Base-by-base conservation (phyloP, 2,329 filamentous ascomycete species). In the Sarocladiaceae sp. region DNA sequence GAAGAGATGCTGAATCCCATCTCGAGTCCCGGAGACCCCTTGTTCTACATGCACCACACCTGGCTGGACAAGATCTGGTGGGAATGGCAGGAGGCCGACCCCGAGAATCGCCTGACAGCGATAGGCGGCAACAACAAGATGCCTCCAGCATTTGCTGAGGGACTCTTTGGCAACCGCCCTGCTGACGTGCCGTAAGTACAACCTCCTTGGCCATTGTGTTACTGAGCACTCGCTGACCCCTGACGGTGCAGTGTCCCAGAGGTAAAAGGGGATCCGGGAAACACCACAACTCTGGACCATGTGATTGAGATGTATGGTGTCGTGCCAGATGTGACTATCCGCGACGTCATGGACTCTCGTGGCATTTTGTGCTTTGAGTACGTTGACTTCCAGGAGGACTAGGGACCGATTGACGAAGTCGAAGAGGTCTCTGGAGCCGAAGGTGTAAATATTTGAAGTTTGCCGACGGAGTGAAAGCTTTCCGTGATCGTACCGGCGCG, bases 41-140 rank as follows among this genome's bases (percentile, higher is more conserved):
- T 41, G n/a, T 41, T 41, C 37, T 41, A 41, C 15, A 41, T 41
- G 37, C 37, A 41, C 37, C 37, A 41, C 37, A 41, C 37, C 4
- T 41, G 37, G 37, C 37, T 41, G 6, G 37, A 41, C n/a, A 41
- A 41, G 23, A 21, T 41, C 37, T 41, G 37, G 37, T 41, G 37
- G 37, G 37, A 41, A 9, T 41, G 37, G 37, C 37, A 41, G 15
- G 37, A 21, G 18, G 11, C 9, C n/a, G 37, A 41, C 23, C 37
- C 29, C 24, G 37, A 41, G 10, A 23, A 10, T 12, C 37, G 37
- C 24, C 23, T 41, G 6, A 41, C 37, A 3, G 37, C 37, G 4
- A 41, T 41, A 7, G 37, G 37, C 13, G 37, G 37, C 24, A 41
- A 18, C 20, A 41, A 41, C 23, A 29, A 15, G 37, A 41, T 41